Evolutionary conservation across 805 yeast genomes (phyloP).

Genomic region (Metschnikowia cerradonensis): DNA sequence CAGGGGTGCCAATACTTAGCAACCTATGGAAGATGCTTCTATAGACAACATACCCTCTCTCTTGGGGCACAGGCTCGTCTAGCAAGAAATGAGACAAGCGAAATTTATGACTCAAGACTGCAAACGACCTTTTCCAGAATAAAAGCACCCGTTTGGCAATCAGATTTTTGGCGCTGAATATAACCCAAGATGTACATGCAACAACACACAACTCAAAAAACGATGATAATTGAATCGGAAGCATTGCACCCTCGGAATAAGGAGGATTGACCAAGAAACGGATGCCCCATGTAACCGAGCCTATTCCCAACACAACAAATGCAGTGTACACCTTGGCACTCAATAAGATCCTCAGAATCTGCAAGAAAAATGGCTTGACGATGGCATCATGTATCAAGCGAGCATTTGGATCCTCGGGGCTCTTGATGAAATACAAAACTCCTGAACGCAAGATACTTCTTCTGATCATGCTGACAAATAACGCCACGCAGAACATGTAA

Average conservation of each 20-base stretch:
- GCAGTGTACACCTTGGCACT: conserved; percentile 73
- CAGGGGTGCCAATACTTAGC: conserved; percentile 42
- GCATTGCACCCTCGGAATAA: conserved; percentile 13
- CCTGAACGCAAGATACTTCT: conserved; percentile 75
- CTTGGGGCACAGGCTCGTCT: conserved; percentile 56
- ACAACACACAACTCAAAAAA: conserved; percentile 6
- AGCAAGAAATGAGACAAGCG: conserved; percentile 80
- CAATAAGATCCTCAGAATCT: conserved; percentile 65
- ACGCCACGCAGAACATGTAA: conserved; percentile 85
- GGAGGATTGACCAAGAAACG: conserved; percentile 24
- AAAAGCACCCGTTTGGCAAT: conserved; percentile 34
- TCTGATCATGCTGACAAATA: conserved; percentile 82
- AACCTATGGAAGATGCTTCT: conserved; percentile 46
- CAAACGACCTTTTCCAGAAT: conserved; percentile 64
- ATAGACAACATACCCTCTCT: conserved; percentile 65
- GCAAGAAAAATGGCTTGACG: conserved; percentile 68
- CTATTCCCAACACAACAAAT: conserved; percentile 73
- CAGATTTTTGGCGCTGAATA: conserved; percentile 5
- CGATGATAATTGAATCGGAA: conserved; percentile 23
- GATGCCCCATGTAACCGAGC: conserved; percentile 52
- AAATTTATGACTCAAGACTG: conserved; percentile 49
- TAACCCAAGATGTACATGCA: conserved; percentile 2
- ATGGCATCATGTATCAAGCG: conserved; percentile 84
- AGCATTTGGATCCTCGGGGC: conserved; percentile 91
- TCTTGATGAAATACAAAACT: conserved; percentile 83